Percentiles rank a stretch among this genome's conserved stretches.
phyloP scores from a whole-genome alignment of 2,329 filamentous ascomycete species.

The Fusarium annulatum region DNA sequence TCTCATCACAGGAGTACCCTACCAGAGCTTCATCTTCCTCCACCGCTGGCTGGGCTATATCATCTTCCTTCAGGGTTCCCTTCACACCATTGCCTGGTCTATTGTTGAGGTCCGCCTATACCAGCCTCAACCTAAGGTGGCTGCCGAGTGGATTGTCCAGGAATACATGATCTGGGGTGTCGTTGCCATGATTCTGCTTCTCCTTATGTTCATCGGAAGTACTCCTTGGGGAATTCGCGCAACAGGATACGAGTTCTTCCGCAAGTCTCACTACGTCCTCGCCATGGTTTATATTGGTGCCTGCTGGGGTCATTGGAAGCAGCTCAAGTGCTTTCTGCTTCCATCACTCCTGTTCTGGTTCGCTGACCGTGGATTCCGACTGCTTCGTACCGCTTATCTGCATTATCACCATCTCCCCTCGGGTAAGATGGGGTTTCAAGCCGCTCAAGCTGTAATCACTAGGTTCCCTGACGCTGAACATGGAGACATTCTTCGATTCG shows the following conservation, averaged over 20 bases:
- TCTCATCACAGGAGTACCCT: conserved; percentile 76
- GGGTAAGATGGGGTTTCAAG: conserved; percentile 63
- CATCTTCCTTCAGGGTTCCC: conserved; percentile 72
- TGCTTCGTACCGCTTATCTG: conserved; percentile 67
- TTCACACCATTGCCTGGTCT: conserved; percentile 79
- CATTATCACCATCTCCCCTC: conserved; percentile 65
- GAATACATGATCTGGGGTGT: conserved; percentile 79
- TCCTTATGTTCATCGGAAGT: conserved; percentile 70
- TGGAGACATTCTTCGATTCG: conserved; percentile 72
- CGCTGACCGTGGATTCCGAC: conserved; percentile 69
- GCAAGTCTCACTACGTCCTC: conserved; percentile 78
- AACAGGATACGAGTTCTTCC: conserved; percentile 82
- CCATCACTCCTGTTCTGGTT: conserved; percentile 73
- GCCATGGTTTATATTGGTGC: conserved; percentile 80
- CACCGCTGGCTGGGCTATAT: conserved; percentile 81
- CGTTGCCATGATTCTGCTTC: conserved; percentile 73
- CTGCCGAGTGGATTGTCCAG: conserved; percentile 67
- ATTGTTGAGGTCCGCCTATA: conserved; percentile 75
- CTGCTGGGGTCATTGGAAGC: conserved; percentile 79
- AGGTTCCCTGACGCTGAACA: conserved; percentile 66
- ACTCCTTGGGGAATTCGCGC: conserved; percentile 66
- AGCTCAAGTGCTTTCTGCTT: conserved; percentile 75
- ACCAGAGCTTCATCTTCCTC: conserved; percentile 81
- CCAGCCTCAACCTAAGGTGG: conserved; percentile 74
- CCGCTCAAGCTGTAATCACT: conserved; percentile 58